These are phyloP conservation scores for Kodamaea anthophila DNA, from an alignment of 1,139 yeast genomes.

Conservation along the genomic window DNA sequence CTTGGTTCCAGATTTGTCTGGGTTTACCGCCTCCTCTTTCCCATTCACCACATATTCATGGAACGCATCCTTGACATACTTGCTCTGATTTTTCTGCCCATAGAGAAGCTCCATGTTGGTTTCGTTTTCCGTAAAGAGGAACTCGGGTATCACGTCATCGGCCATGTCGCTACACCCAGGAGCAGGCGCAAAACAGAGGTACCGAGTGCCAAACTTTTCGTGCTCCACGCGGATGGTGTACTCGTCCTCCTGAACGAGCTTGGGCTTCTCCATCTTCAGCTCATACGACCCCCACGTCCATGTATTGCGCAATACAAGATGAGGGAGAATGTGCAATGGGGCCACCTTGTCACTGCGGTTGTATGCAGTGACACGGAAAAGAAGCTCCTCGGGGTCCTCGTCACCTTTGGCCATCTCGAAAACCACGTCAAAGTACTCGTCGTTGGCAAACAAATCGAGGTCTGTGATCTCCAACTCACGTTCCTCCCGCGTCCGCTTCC, in stretches of 20 bases:
- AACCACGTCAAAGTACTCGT: conserved; percentile 83
- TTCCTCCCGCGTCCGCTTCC: conserved; percentile 56
- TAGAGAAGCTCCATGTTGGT: conserved; percentile 71
- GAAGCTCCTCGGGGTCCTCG: conserved; percentile 73
- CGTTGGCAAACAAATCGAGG: conserved; percentile 71
- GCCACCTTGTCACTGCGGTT: conserved; percentile 81
- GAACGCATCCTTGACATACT: conserved; percentile 83
- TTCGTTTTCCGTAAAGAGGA: conserved; percentile 85
- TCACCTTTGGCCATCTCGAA: conserved; percentile 89
- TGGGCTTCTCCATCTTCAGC: conserved; percentile 46
- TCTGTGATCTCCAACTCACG: conserved; percentile 69
- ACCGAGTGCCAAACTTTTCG: conserved; percentile 66
- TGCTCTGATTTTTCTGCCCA: conserved; percentile 48
- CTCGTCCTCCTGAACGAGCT: conserved; percentile 39
- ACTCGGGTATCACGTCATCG: conserved; percentile 66
- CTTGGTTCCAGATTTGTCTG: conserved; percentile 64
- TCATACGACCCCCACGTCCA: conserved; percentile 84
- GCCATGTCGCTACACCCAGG: conserved; percentile 61
- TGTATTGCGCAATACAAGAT: conserved; percentile 79
- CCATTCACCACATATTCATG: conserved; percentile 74
- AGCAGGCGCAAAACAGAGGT: conserved; percentile 79
- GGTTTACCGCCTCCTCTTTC: conserved; percentile 58
- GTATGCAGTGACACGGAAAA: conserved; percentile 84
- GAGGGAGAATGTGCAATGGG: conserved; percentile 84
- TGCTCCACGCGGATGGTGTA: conserved; percentile 57